Evolutionary conservation across 2,329 filamentous ascomycete species (phyloP).

Genomic region (Ascocoryne sarcoides): DNA sequence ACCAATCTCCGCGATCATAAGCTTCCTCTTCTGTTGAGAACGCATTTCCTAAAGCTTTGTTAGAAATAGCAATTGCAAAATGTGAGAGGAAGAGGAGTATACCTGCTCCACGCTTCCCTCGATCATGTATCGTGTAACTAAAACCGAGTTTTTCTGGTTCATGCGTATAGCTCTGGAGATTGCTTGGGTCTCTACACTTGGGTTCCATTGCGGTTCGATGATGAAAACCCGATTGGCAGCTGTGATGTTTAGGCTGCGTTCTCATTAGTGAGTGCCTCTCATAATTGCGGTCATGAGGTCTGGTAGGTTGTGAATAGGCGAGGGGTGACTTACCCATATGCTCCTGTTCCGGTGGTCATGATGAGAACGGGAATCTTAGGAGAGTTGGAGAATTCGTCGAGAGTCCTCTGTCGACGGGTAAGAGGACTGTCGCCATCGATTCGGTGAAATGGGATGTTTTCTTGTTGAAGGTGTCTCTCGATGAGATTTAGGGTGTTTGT

Average conservation of each 20-base stretch:
- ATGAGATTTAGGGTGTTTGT: slow-evolving; percentile 16
- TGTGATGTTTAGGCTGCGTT: slow-evolving; percentile 13
- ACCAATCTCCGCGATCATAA: slow-evolving; percentile 10
- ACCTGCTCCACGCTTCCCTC: slow-evolving; percentile 21
- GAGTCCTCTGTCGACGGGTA: too few relatives aligned
- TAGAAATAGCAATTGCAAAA: not conserved
- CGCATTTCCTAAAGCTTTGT: slow-evolving; percentile 9
- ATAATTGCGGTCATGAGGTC: slow-evolving; percentile 1
- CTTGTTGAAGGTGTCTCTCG: slow-evolving; percentile 2
- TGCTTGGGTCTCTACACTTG: slow-evolving; percentile 24
- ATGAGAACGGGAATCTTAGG: slow-evolving; percentile 29
- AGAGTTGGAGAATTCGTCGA: too few relatives aligned
- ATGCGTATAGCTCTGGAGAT: slow-evolving; percentile 20
- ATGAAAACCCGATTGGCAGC: slow-evolving; percentile 23
- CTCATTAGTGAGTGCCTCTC: slow-evolving; percentile 1
- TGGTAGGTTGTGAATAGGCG: too few relatives aligned
- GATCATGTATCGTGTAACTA: slow-evolving; percentile 24
- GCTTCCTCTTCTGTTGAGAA: slow-evolving; percentile 12
- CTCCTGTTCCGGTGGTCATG: slow-evolving; percentile 33
- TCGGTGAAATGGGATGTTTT: slow-evolving; percentile 7
- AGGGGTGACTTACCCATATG: slow-evolving; percentile 17
- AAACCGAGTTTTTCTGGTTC: slow-evolving; percentile 19
- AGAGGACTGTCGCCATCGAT: too few relatives aligned
- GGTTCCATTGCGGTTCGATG: slow-evolving; percentile 28
- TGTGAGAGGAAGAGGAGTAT: not conserved